Evolutionary conservation across 2,329 filamentous ascomycete genomes (phyloP).

Genomic region (Grosmannia huntii): DNA sequence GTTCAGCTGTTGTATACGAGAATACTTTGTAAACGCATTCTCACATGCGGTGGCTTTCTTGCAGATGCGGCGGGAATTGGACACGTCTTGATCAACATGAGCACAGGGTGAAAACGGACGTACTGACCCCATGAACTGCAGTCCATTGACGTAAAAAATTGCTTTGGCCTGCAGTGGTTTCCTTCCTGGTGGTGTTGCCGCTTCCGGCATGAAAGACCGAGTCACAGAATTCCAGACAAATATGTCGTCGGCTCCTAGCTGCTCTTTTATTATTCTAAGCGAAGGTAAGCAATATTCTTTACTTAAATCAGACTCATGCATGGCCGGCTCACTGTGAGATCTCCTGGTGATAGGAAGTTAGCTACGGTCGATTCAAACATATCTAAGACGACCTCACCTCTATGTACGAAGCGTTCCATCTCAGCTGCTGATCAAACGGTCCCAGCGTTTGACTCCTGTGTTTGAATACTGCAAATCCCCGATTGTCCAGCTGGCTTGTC

Average conservation of each 20-base stretch:
- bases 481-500: not conserved
- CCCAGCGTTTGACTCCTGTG: not conserved
- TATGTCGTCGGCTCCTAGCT: not conserved
- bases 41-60: not conserved
- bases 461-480: not conserved
- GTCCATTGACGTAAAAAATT: not conserved
- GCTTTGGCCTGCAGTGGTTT: not conserved
- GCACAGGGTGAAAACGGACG: not conserved
- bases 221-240: not conserved
- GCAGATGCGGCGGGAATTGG: not conserved
- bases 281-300: not conserved
- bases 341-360: not conserved
- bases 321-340: not conserved
- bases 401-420: not conserved
- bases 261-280: not conserved
- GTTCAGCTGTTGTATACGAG: not conserved
- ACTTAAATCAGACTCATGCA: not conserved
- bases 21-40: not conserved
- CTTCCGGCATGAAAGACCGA: not conserved
- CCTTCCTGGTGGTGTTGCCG: not conserved
- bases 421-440: not conserved
- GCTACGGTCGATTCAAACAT: not conserved
- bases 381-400: not conserved
- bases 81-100: not conserved
- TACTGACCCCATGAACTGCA: not conserved